phyloP scores from a whole-genome alignment of 2,329 filamentous ascomycete genomes.

The Penicillium corylophilum region DNA sequence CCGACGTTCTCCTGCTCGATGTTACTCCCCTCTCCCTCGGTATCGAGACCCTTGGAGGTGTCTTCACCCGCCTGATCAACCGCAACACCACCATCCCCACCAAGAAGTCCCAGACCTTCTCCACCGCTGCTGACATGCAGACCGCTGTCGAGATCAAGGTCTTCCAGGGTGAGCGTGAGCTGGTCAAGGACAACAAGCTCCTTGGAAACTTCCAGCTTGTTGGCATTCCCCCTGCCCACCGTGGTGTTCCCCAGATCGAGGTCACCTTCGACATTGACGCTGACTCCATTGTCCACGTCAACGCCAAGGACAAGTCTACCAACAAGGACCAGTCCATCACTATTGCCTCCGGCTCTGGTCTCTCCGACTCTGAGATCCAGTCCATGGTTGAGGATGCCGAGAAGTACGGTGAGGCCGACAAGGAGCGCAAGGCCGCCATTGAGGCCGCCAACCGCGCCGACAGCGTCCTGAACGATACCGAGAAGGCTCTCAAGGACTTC shows the following conservation, averaged over 20 bases:
- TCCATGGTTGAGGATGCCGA: slow-evolving; percentile 97
- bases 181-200: slow-evolving; percentile 97
- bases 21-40: slow-evolving; percentile 94
- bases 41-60: slow-evolving; percentile 97
- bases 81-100: slow-evolving; percentile 98
- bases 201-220: slow-evolving; percentile 99
- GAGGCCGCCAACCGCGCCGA: slow-evolving; percentile 97
- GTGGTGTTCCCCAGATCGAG: slow-evolving; percentile 93
- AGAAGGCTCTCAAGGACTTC: slow-evolving; percentile 97
- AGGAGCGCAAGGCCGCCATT: slow-evolving; percentile 93
- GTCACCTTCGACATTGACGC: slow-evolving; percentile 99
- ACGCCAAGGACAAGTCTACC: slow-evolving; percentile 98
- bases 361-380: slow-evolving; percentile 91
- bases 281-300: slow-evolving; percentile 95
- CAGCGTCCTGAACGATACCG: slow-evolving; percentile 93
- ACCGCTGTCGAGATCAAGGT: slow-evolving; percentile 99
- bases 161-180: slow-evolving; percentile 99
- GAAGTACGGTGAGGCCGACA: slow-evolving; percentile 91
- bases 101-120: slow-evolving; percentile 99
- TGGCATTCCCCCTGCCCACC: slow-evolving; percentile 92
- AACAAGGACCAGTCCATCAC: slow-evolving; percentile 99
- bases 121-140: slow-evolving; percentile 96
- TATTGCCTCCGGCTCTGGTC: slow-evolving; percentile 94
- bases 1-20: slow-evolving; percentile 90
- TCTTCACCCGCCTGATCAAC: slow-evolving; percentile 98